Base-by-base conservation (phyloP, 768 basidiomycete species). In the Tubosaeta brunneosetosa region DNA sequence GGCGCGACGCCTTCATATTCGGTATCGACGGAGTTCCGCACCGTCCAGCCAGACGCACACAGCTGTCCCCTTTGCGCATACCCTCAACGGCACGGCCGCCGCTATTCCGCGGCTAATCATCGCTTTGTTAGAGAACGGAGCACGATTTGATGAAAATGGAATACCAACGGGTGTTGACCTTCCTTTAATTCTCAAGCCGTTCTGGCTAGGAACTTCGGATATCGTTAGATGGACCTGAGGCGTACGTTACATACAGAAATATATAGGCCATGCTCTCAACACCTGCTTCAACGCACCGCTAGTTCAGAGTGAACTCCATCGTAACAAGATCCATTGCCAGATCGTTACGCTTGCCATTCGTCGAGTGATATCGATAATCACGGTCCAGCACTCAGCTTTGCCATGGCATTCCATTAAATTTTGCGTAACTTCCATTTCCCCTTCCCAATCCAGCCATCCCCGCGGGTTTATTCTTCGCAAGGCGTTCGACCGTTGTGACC, bases 31-130 rank as follows among this genome's bases (percentile, higher is more conserved):
- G 10, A 70, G 61, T 34, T 40, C 44, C 17, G 37, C 53, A 17
- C 49, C 61, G 19, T 58, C 59, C 2, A 26, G 5, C 61, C 59
- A 62, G 63, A 34, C 55, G 51, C 52, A 58, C 6, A 32, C 46
- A 26, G 34, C 52, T 17, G 60, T 76, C 19, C 69, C 84, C 9
- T 98, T 94, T 63, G 89, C 87, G 2, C 94, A 98, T 64, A 98
- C 97, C 0, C 74, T 99, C 44, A 99, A 99, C 58, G 97, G 94
- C 10, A 99, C 97, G 1, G 94, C 92, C 8, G 93, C 91, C 0
- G 97, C 97, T 3, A 84, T 98, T 50, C 97, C 97, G 0, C 79
- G 97, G 33, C 74, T 98, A 11, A 91, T 99, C 44, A 77, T 99
- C 8, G 86, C 97, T 12, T 71, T 99, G 14, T 68, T 98, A 11